Evolutionary conservation across 2,329 filamentous ascomycete genomes (phyloP).

Genomic region (Aureobasidium sp.): DNA sequence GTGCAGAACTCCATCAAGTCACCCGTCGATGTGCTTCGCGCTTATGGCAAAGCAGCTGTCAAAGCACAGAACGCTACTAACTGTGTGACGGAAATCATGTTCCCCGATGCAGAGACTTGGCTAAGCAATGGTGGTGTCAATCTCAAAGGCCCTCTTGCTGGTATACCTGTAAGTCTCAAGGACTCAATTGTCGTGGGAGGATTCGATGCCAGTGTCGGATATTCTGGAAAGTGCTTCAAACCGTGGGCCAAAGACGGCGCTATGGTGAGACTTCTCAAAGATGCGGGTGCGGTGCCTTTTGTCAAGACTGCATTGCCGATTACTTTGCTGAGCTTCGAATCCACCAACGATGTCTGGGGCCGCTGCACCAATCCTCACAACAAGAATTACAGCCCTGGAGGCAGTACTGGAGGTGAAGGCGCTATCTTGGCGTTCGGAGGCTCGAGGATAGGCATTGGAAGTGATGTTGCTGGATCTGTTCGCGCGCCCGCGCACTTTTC

Average conservation of each 20-base stretch:
- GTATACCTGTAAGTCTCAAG: constrained; percentile 80
- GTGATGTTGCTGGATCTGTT: constrained; percentile 84
- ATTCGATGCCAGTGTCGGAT: constrained; percentile 76
- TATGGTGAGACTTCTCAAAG: constrained; percentile 69
- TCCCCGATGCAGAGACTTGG: constrained; percentile 72
- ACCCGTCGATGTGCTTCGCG: constrained; percentile 66
- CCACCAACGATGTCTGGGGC: constrained; percentile 73
- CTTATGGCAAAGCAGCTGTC: constrained; percentile 80
- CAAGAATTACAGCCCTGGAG: constrained; percentile 74
- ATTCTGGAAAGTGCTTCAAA: constrained; percentile 63
- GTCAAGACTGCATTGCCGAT: constrained; percentile 88
- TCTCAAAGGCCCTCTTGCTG: constrained; percentile 72
- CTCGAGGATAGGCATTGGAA: constrained; percentile 81
- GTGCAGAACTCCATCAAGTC: constrained; percentile 61
- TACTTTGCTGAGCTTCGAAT: constrained; percentile 80
- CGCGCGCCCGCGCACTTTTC: constrained; percentile 81
- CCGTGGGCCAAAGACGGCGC: constrained; percentile 59
- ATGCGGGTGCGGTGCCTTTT: constrained; percentile 80
- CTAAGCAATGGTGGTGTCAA: constrained; percentile 51
- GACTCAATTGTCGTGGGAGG: constrained; percentile 68
- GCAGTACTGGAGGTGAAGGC: constrained; percentile 77
- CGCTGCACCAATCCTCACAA: constrained; percentile 76
- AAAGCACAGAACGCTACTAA: constrained; percentile 82
- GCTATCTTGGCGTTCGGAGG: constrained; percentile 73
- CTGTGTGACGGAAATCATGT: constrained; percentile 78